phyloP scores from a whole-genome alignment of 2,329 filamentous ascomycete species.

The Calonectria hongkongensis region DNA sequence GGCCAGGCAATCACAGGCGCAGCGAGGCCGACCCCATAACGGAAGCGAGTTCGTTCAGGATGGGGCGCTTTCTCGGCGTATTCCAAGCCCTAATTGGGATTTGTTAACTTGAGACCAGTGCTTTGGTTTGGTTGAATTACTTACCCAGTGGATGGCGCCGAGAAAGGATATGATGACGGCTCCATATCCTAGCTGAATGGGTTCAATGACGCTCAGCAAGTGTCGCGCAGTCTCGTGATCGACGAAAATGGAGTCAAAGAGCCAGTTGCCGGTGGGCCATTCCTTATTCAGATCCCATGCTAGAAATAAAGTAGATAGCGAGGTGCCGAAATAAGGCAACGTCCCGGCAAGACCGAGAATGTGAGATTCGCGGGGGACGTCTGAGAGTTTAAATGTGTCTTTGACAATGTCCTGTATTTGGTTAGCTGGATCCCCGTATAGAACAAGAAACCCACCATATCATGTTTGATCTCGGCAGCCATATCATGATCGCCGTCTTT shows the following conservation, averaged over 20 bases:
- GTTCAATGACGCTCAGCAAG: conserved; percentile 85
- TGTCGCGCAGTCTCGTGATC: conserved; percentile 82
- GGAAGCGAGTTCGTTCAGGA: conserved; percentile 79
- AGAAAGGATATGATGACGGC: conserved; percentile 96
- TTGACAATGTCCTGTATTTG: conserved; percentile 75
- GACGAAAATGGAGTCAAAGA: conserved; percentile 73
- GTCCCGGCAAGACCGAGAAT: conserved; percentile 85
- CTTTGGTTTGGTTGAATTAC: accelerated
- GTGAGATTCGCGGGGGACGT: conserved; percentile 81
- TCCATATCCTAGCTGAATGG: conserved; percentile 92
- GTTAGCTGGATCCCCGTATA: conserved; percentile 29
- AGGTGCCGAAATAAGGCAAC: conserved; percentile 90
- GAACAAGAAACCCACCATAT: conserved; percentile 72
- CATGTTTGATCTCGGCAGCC: conserved; percentile 62
- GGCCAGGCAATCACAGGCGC: conserved; percentile 92
- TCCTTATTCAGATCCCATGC: conserved; percentile 87
- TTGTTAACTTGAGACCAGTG: conserved; percentile 29
- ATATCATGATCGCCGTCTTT: conserved; percentile 53
- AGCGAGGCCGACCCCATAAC: conserved; percentile 88
- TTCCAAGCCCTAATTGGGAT: conserved; percentile 78
- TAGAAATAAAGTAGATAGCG: conserved; percentile 86
- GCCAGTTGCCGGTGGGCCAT: conserved; percentile 74
- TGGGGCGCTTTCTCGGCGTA: conserved; percentile 82
- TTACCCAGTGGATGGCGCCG: conserved; percentile 90
- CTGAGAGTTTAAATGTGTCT: conserved; percentile 79